Percentiles rank a stretch among this genome's conserved stretches.
Evolutionary conservation across 306 rosid species (phyloP).

Genomic region (Inga laurina): DNA sequence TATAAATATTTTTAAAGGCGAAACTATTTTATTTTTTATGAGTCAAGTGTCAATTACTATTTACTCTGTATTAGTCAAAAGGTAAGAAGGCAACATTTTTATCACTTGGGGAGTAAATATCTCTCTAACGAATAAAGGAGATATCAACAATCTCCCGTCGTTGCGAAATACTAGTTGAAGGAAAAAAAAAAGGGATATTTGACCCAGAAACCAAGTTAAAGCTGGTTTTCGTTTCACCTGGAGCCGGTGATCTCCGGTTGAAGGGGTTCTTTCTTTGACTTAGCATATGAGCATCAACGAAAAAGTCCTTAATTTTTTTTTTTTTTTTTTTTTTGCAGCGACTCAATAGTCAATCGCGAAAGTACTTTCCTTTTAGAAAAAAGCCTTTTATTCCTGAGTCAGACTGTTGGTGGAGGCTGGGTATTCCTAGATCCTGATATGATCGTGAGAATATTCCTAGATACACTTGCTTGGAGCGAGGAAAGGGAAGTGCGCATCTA

Average conservation of each 20-base stretch:
- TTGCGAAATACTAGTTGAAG: too few species aligned
- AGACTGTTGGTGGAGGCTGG: background rate
- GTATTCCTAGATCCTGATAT: background rate
- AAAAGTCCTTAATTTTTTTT: background rate
- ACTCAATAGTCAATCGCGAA: background rate
- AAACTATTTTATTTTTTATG: background rate
- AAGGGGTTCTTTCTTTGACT: background rate
- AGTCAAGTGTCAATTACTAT: too few species aligned
- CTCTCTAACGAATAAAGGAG: too few species aligned
- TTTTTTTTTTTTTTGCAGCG: background rate
- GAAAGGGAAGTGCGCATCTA: background rate
- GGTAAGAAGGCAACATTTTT: too few species aligned
- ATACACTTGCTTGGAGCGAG: background rate
- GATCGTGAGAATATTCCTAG: background rate
- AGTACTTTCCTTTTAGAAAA: background rate
- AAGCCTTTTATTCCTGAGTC: background rate
- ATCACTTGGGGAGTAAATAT: too few species aligned
- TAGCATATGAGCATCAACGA: background rate
- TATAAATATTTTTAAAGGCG: too few species aligned
- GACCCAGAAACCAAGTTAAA: background rate
- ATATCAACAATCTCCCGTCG: too few species aligned
- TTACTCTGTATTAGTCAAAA: too few species aligned
- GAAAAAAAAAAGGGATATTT: too few species aligned
- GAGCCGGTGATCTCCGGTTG: background rate
- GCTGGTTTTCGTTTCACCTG: background rate